A percentile compares a stretch with the other conserved stretches of the same genome.
phyloP scores from a whole-genome alignment of 805 yeast genomes.

The Suhomyces tanzawaensis region DNA sequence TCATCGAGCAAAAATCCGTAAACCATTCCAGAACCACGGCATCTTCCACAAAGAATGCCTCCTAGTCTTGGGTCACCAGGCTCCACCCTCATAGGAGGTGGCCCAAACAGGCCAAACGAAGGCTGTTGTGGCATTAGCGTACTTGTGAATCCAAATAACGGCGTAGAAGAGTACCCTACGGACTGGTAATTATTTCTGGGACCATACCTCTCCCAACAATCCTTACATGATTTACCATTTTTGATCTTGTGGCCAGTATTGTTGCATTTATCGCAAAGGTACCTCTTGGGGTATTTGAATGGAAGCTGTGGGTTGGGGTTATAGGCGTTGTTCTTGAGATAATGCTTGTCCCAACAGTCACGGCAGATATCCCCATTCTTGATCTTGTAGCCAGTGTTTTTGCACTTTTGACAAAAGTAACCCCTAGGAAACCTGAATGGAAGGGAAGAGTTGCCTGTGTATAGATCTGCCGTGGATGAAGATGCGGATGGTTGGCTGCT shows the following conservation, averaged over 20 bases:
- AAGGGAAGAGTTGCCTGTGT: constrained; percentile 14
- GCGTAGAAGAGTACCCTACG: constrained; percentile 2
- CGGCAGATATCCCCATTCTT: constrained; percentile 25
- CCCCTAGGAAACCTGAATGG: constrained; percentile 34
- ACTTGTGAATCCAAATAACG: constrained; percentile 4
- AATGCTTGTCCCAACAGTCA: constrained; percentile 31
- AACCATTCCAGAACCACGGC: constrained; percentile 62
- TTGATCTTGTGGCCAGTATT: constrained; percentile 69
- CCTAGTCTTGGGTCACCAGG: constrained; percentile 82
- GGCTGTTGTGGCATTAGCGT: neutral
- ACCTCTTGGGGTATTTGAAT: constrained; percentile 64
- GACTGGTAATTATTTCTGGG: constrained; percentile 29
- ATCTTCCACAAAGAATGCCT: constrained; percentile 69
- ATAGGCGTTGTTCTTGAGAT: constrained; percentile 31
- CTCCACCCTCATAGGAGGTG: constrained; percentile 33
- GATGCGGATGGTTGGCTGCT: constrained; percentile 9
- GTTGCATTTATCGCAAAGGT: constrained; percentile 63
- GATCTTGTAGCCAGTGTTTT: constrained; percentile 32
- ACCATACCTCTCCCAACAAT: constrained; percentile 67
- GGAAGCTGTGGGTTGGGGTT: constrained; percentile 53
- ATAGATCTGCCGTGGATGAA: constrained; percentile 11
- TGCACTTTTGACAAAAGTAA: constrained; percentile 31
- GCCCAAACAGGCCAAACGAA: too few species aligned
- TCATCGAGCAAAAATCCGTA: constrained; percentile 53
- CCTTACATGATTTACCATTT: constrained; percentile 63